These are phyloP conservation scores for Glycine tomentella DNA, from an alignment of 306 rosid genomes.

Conservation along the genomic window DNA sequence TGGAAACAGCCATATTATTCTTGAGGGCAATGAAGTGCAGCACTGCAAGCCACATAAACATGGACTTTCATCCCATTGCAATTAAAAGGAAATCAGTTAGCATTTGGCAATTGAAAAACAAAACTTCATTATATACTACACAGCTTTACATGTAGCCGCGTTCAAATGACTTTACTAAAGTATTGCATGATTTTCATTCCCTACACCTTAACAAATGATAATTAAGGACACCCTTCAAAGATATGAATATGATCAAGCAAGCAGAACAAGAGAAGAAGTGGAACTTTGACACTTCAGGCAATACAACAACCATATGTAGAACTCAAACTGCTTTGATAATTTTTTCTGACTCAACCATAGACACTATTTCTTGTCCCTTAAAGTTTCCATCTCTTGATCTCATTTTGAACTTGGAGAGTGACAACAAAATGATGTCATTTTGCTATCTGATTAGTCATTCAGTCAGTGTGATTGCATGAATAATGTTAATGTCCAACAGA, in stretches of 20 bases:
- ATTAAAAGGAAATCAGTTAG: background rate
- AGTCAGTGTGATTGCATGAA: constrained; percentile 27
- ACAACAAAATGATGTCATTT: constrained; percentile 74
- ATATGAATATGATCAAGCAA: no score
- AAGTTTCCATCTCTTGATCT: constrained; percentile 61
- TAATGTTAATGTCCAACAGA: constrained; percentile 14
- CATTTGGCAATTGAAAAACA: background rate
- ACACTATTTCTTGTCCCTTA: constrained; percentile 76
- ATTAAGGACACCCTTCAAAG: background rate
- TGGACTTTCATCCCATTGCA: background rate
- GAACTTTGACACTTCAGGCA: constrained; percentile 75
- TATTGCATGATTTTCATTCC: background rate
- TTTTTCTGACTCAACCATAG: constrained; percentile 78
- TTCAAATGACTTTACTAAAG: background rate
- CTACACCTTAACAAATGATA: background rate
- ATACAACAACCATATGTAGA: constrained; percentile 65
- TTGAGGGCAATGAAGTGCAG: background rate
- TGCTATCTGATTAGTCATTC: constrained; percentile 68
- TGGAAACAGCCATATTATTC: background rate
- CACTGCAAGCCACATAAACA: no score
- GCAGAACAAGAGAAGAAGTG: background rate
- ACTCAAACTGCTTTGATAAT: constrained; percentile 68
- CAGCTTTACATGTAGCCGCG: background rate
- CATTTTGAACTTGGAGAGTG: constrained; percentile 68
- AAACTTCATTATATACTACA: background rate